Base-by-base conservation (phyloP, 805 yeast genomes). In the Pichia cabralensis region DNA sequence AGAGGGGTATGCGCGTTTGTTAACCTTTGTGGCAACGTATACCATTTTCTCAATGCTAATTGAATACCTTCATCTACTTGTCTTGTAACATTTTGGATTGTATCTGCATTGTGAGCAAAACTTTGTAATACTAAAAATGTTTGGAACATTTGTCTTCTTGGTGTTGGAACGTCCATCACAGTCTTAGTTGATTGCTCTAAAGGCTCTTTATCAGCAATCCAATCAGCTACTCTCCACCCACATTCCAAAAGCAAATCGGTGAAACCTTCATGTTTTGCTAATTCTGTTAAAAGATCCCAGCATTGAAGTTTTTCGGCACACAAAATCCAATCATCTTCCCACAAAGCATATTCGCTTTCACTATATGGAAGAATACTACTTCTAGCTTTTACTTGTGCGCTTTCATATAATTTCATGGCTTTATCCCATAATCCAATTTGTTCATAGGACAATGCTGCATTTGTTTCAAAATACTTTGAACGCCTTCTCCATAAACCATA, bases 161-260 rank as follows among this genome's bases (percentile, higher is more conserved):
- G 97, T 0, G 98, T 94, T 4, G 98, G 97, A 18, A 88, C 96
- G 58, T 92, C 98, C 95, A 92, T 86, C 5, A 92, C 95, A 28
- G 94, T 82, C 56, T 86, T 84, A 18, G 92, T 94, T 1, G 95
- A 80, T 50, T 84, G 95, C 51, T 88, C 96, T 25, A 92, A 63
- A 0, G 97, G 92, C 44, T 89, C 97, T 43, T 88, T 71, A 50
- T 94, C 98, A 8, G 94, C 78, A 40, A 79, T 80, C 98, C 98
- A 92, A 51, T 92, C 97, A 7, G 98, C 96, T 26, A 92, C 94
- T 50, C 99, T 70, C 99, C 99, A 92, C 25, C 97, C 98, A 68
- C 98, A 94, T 56, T 92, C 99, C n/a, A 92, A 64, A 18, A 94
- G 61, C 44, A 92, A 65, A 50, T 92, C 98, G 0, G 96, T 86